Conservation (phyloP, 805 yeast genomes). For the Saccharomycopsis lassenensis region DNA sequence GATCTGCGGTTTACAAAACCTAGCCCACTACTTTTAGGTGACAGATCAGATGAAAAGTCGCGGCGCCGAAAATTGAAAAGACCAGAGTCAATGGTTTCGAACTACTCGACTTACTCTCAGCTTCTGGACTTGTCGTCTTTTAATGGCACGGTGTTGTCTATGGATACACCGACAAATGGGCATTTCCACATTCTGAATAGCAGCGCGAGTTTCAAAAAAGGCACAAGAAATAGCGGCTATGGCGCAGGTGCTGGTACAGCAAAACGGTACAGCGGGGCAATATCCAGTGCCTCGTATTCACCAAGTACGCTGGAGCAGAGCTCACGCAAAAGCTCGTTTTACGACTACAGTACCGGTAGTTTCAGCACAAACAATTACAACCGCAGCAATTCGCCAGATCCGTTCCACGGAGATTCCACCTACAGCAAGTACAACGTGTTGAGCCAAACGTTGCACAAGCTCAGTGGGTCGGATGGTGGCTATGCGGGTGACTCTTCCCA, state of each 20-base stretch:
- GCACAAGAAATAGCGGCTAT: constrained; percentile 1
- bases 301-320: constrained; percentile 18
- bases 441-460: constrained; percentile 4
- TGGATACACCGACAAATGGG: constrained; percentile 15
- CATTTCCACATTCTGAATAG: not conserved
- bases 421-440: constrained; percentile 5
- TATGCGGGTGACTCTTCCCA: too few relatives aligned
- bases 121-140: constrained; percentile 14
- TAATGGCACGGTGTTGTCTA: constrained; percentile 16
- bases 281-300: constrained; percentile 14
- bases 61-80: too few relatives aligned
- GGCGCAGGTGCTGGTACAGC: constrained; percentile 1
- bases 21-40: too few relatives aligned
- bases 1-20: too few relatives aligned
- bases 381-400: constrained; percentile 14
- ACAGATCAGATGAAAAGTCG: too few relatives aligned
- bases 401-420: constrained; percentile 2
- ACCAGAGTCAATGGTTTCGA: constrained; percentile 15
- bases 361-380: constrained; percentile 6
- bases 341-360: constrained; percentile 16
- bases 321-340: constrained; percentile 18
- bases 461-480: too few relatives aligned
- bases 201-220: too few relatives aligned
- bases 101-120: constrained; percentile 14
- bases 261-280: constrained; percentile 9